Evolutionary conservation across 345 rosid genomes (phyloP).

Genomic region (Microthlaspi erraticum): DNA sequence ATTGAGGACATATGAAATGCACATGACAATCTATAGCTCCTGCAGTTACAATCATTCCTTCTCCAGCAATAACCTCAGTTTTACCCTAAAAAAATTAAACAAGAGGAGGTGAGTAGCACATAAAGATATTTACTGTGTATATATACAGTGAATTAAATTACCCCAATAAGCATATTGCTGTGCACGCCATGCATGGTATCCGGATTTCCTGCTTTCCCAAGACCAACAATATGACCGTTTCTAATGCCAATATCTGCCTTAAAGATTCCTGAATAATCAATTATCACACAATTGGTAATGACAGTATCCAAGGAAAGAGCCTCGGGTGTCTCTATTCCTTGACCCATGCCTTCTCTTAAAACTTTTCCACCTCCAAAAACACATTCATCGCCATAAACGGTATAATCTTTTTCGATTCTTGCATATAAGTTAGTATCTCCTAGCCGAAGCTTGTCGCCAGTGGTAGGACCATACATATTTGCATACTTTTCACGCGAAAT

Average conservation of each 20-base stretch:
- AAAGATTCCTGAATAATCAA: constrained; percentile 82
- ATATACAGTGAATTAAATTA: constrained; percentile 43
- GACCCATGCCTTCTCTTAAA: constrained; percentile 98
- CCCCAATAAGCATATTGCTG: constrained; percentile 76
- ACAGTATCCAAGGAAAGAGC: constrained; percentile 68
- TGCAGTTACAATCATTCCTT: constrained; percentile 90
- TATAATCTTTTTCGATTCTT: constrained; percentile 77
- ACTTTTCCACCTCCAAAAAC: constrained; percentile 99
- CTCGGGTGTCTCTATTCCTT: constrained; percentile 59
- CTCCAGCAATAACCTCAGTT: constrained; percentile 97
- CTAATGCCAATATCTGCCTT: constrained; percentile 95
- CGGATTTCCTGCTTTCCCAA: constrained; percentile 95
- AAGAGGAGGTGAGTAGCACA: constrained; percentile 28
- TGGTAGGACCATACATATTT: constrained; percentile 93
- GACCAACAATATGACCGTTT: constrained; percentile 60
- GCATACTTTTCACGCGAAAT: constrained; percentile 75
- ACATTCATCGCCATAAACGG: constrained; percentile 94
- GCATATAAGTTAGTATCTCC: constrained; percentile 93
- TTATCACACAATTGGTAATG: constrained; percentile 83
- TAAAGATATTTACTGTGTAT: constrained; percentile 15
- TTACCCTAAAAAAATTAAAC: constrained; percentile 51
- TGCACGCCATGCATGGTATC: constrained; percentile 74
- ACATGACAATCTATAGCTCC: constrained; percentile 98
- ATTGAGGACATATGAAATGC: constrained; percentile 97
- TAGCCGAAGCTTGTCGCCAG: constrained; percentile 84